phyloP scores from a whole-genome alignment of 2,329 filamentous ascomycete genomes.

The Dactylonectria estremocensis region DNA sequence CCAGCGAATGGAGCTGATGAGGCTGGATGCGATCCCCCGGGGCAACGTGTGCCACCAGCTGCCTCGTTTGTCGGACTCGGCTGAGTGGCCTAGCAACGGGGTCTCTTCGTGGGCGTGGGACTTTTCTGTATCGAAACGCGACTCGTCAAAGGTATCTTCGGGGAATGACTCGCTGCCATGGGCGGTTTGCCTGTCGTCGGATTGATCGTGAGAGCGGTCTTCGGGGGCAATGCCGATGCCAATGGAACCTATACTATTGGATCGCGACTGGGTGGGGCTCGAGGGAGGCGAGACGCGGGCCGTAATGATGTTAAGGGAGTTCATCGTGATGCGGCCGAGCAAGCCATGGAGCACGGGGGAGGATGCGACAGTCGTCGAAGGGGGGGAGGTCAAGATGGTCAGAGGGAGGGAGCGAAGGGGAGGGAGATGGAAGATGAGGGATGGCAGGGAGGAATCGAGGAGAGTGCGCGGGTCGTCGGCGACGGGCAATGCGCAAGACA shows the following conservation, averaged over 20 bases:
- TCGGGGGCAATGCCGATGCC: slow-evolving; percentile 63
- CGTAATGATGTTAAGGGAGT: slow-evolving; percentile 95
- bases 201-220: slow-evolving; percentile 49
- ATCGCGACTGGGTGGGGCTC: slow-evolving; percentile 70
- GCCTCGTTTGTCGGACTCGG: slow-evolving; percentile 55
- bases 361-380: slow-evolving; percentile 14
- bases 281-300: slow-evolving; percentile 80
- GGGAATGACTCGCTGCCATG: slow-evolving; percentile 54
- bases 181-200: slow-evolving; percentile 52
- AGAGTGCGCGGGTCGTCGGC: slow-evolving; percentile 32
- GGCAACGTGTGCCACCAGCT: slow-evolving; percentile 72
- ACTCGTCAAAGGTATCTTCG: slow-evolving; percentile 55
- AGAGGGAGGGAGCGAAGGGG: slow-evolving; percentile 25
- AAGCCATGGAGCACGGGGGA: slow-evolving; percentile 66
- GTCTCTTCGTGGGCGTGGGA: slow-evolving; percentile 72
- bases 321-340: slow-evolving; percentile 79
- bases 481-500: slow-evolving; percentile 36
- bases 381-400: slow-evolving; percentile 18
- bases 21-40: slow-evolving; percentile 77
- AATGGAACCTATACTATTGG: slow-evolving; percentile 72
- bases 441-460: slow-evolving; percentile 19
- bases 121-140: slow-evolving; percentile 57
- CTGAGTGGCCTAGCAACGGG: slow-evolving; percentile 66
- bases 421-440: slow-evolving; percentile 22
- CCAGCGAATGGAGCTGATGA: slow-evolving; percentile 84